Base-by-base conservation (phyloP, 2,329 filamentous ascomycete genomes). In the Paecilomyces niveus region DNA sequence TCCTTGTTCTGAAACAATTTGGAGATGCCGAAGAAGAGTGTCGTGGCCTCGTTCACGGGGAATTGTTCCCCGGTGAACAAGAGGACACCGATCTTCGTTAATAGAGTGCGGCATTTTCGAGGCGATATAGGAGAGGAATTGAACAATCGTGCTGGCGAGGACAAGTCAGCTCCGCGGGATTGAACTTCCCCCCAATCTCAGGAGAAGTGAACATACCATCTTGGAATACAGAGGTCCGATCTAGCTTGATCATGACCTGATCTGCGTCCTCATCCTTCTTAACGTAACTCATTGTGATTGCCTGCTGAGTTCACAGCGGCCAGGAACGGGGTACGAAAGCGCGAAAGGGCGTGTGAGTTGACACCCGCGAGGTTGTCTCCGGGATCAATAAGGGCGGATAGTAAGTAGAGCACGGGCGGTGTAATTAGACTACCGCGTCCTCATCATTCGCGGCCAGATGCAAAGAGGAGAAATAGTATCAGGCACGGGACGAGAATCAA, bases 1-100 rank as follows among this genome's bases (percentile, higher is more conserved):
- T 99, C 94, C 78, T 97, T 97, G 80, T 97, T 97, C 82, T 97
- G 93, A 84, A 99, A 99, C 61, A 97, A 85, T 83, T 97, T 97
- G 62, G 93, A 97, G 76, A 96, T 97, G 68, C 93, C 92, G 75
- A 97, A 97, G 85, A 99, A 99, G 65, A 99, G 89, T 54, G 91
- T 93, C 32, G 94, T 97, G 67, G 94, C 94, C 85, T 99, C 94
- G 73, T 96, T 95, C 60, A 89, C 93, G 53, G 93, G 92, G 81
- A 97, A 99, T 73, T 88, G 92, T 80, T 99, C 94, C 68, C 94
- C 94, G 21, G 92, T 97, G 78, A 97, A 97, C 68, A 99, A 84
- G 64, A 99, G 88, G 59, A 97, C 89, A 54, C 91, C 90, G 72
- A 99, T 94, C 83, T 99, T 97, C 71, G 94, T 97, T 65, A 99